These are phyloP conservation scores for Plasmodium knowlesi DNA, from an alignment of 169 alveolate species.

Conservation along the genomic window DNA sequence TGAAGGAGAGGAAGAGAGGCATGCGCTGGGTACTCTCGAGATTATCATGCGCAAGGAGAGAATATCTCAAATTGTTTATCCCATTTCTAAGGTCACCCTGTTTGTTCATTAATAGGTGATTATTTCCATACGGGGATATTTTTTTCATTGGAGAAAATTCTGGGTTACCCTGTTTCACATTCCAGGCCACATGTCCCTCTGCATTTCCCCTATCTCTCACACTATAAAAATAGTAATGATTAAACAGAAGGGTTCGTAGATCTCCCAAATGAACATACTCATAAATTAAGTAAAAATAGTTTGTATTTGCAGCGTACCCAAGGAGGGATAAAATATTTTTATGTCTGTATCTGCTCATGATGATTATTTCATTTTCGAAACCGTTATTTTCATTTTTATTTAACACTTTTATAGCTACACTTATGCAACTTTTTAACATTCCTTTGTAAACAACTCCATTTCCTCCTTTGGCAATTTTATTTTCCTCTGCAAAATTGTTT, in stretches of 20 bases:
- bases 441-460: slow-evolving; percentile 69
- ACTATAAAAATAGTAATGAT: slow-evolving; percentile 63
- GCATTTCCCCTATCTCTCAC: slow-evolving; percentile 22
- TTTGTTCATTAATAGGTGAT: not conserved
- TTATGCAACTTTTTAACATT: slow-evolving; percentile 49
- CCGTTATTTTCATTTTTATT: slow-evolving; percentile 71
- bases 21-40: not conserved
- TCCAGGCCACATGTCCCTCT: not conserved
- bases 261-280: slow-evolving; percentile 56
- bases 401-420: slow-evolving; percentile 60
- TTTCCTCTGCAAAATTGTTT: slow-evolving; percentile 57
- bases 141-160: slow-evolving; percentile 1
- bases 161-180: not conserved
- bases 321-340: slow-evolving; percentile 64
- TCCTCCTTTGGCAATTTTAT: slow-evolving; percentile 68
- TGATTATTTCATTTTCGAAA: slow-evolving; percentile 67
- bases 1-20: slow-evolving; percentile 38
- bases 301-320: slow-evolving; percentile 48
- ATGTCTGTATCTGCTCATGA: slow-evolving; percentile 74
- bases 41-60: not conserved
- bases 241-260: slow-evolving; percentile 57
- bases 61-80: not conserved
- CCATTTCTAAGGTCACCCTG: not conserved
- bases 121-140: not conserved
- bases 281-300: slow-evolving; percentile 52